These are phyloP conservation scores for Nigrospora osmanthi DNA, from an alignment of 2,329 filamentous ascomycete species.

Conservation along the genomic window DNA sequence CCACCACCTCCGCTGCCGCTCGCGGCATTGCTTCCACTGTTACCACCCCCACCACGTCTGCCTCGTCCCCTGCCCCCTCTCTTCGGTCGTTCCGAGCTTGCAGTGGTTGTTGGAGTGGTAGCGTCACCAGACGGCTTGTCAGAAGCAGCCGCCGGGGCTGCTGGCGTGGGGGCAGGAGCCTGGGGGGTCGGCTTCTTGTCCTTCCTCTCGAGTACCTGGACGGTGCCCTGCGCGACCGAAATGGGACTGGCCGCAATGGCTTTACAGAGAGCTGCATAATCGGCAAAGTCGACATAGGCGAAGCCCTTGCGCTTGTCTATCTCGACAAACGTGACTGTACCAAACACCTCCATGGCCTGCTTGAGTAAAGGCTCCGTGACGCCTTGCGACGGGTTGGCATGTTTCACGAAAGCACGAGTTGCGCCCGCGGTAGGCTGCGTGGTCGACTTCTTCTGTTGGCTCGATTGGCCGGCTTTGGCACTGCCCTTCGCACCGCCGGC, in stretches of 20 bases:
- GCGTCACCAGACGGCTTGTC: constrained; percentile 14
- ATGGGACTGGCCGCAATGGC: constrained; percentile 78
- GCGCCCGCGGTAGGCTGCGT: constrained; percentile 32
- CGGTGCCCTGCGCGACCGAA: constrained; percentile 73
- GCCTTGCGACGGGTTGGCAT: constrained; percentile 82
- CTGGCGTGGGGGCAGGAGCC: constrained; percentile 1
- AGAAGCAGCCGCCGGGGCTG: constrained; percentile 2
- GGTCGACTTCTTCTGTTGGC: constrained; percentile 23
- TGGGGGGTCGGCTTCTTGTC: constrained; percentile 34
- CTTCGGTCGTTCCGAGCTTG: constrained; percentile 17
- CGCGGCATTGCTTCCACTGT: constrained; percentile 1
- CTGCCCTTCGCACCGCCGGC: constrained; percentile 7
- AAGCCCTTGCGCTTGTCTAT: constrained; percentile 94
- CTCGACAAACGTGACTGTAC: constrained; percentile 70
- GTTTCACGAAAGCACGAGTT: constrained; percentile 69
- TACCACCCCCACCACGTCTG: constrained; percentile 15
- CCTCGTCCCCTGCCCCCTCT: constrained; percentile 20
- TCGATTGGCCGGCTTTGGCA: constrained; percentile 10
- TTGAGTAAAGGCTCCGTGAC: constrained; percentile 77
- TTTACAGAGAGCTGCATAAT: constrained; percentile 63
- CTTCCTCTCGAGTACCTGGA: constrained; percentile 80
- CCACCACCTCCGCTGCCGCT: background rate
- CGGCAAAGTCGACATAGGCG: constrained; percentile 83
- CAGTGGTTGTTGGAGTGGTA: constrained; percentile 9
- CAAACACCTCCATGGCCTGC: constrained; percentile 66